Evolutionary conservation across 2,329 filamentous ascomycete species (phyloP).

Genomic region (Cladosporium phlei): DNA sequence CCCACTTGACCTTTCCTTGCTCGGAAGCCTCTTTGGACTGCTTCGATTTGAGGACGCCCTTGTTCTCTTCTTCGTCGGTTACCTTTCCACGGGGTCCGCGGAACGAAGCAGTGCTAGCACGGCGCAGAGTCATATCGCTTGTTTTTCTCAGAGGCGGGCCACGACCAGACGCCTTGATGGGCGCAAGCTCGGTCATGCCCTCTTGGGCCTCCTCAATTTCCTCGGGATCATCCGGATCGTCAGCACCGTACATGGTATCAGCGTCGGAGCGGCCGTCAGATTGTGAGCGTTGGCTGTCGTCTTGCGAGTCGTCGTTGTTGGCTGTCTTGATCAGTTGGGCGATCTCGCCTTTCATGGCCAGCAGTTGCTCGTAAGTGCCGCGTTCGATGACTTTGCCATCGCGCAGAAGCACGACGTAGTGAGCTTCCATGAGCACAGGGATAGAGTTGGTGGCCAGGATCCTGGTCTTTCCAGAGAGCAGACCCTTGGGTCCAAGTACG

Average conservation of each 20-base stretch:
- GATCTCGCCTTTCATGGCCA: slow-evolving; percentile 91
- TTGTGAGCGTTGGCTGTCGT: slow-evolving; percentile 30
- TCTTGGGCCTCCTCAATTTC: slow-evolving; percentile 63
- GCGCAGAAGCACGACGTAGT: slow-evolving; percentile 79
- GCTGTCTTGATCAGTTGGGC: slow-evolving; percentile 76
- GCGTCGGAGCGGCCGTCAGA: slow-evolving; percentile 48
- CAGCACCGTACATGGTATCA: slow-evolving; percentile 50
- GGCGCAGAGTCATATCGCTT: slow-evolving; percentile 76
- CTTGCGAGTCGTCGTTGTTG: slow-evolving; percentile 46
- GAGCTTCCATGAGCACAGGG: slow-evolving; percentile 79
- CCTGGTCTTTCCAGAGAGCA: slow-evolving; percentile 80
- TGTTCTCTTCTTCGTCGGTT: slow-evolving; percentile 69
- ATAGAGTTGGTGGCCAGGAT: slow-evolving; percentile 95
- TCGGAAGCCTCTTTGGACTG: slow-evolving; percentile 85
- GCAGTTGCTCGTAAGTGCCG: slow-evolving; percentile 83
- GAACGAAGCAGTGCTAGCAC: slow-evolving; percentile 89
- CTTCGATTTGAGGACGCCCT: slow-evolving; percentile 60
- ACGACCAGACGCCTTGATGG: slow-evolving; percentile 54
- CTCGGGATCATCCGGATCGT: slow-evolving; percentile 46
- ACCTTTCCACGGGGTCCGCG: slow-evolving; percentile 78
- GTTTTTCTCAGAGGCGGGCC: slow-evolving; percentile 55
- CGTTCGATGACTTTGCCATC: slow-evolving; percentile 80
- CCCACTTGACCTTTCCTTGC: slow-evolving; percentile 97
- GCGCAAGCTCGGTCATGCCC: slow-evolving; percentile 66
- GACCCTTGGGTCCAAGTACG: slow-evolving; percentile 78